These are phyloP conservation scores for Trichoderma lentiforme DNA, from an alignment of 2,329 filamentous ascomycete species.

Conservation along the genomic window DNA sequence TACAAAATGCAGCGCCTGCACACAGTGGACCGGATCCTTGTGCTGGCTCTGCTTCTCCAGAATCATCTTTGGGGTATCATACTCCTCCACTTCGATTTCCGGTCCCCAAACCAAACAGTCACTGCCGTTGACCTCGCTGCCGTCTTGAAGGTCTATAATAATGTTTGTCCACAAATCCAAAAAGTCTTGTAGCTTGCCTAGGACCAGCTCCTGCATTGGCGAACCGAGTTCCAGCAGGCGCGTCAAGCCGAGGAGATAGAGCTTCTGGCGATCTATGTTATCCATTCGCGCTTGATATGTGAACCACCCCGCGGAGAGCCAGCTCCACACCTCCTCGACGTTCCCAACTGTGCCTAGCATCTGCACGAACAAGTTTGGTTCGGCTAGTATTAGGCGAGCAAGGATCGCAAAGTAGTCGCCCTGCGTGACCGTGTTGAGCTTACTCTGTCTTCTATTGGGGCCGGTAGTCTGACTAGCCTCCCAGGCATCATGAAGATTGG, in stretches of 20 bases:
- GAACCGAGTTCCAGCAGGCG: slow-evolving; percentile 64
- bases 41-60: slow-evolving; percentile 51
- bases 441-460: slow-evolving; percentile 66
- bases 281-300: slow-evolving; percentile 65
- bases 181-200: slow-evolving; percentile 66
- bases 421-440: slow-evolving; percentile 71
- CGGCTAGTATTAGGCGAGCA: slow-evolving; percentile 71
- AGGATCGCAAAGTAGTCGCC: slow-evolving; percentile 84
- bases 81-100: slow-evolving; percentile 44
- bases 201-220: slow-evolving; percentile 54
- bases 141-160: slow-evolving; percentile 62
- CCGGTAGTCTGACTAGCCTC: slow-evolving; percentile 78
- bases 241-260: slow-evolving; percentile 70
- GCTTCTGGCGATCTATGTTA: slow-evolving; percentile 62
- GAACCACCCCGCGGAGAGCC: slow-evolving; percentile 65
- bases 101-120: slow-evolving; percentile 52
- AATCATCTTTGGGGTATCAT: slow-evolving; percentile 54
- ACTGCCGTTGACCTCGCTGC: slow-evolving; percentile 44
- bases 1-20: slow-evolving; percentile 64
- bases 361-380: slow-evolving; percentile 64
- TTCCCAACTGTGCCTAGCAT: slow-evolving; percentile 48
- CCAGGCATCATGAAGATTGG: slow-evolving; percentile 64
- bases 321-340: slow-evolving; percentile 53
- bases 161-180: slow-evolving; percentile 73
- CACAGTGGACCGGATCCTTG: slow-evolving; percentile 64